Evolutionary conservation across 352 stramenopile species (phyloP).

Genomic region (Phytophthora kernoviae): DNA sequence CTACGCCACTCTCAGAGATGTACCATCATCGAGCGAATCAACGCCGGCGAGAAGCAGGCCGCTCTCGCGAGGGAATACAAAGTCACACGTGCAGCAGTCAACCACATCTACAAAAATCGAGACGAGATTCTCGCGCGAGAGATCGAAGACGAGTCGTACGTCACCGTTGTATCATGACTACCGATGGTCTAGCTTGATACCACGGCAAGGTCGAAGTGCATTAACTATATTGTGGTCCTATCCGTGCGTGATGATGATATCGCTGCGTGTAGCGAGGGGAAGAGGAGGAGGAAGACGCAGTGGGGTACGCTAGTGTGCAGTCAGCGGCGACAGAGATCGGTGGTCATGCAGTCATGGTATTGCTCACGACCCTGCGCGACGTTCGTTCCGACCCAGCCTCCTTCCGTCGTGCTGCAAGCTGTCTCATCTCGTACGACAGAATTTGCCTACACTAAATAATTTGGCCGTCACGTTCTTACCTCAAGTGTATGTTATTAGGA

Average conservation of each 20-base stretch:
- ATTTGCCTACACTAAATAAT: no score
- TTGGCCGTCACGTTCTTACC: no score
- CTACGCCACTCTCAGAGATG: slow-evolving; percentile 29
- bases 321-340: neutral
- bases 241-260: neutral
- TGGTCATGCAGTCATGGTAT: neutral
- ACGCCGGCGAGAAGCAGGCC: slow-evolving; percentile 41
- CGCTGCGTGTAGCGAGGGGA: neutral
- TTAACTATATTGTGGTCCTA: no score
- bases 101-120: slow-evolving; percentile 52
- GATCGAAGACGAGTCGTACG: neutral
- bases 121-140: slow-evolving; percentile 34
- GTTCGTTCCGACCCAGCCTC: neutral
- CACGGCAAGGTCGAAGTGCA: neutral
- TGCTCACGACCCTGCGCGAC: slow-evolving; percentile 5
- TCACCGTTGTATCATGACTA: slow-evolving; percentile 12
- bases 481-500: neutral
- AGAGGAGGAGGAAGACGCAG: neutral
- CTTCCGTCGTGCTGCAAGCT: neutral
- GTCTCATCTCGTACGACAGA: slow-evolving; percentile 2
- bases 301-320: neutral
- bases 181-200: neutral
- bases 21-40: slow-evolving; percentile 42
- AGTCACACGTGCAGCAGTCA: slow-evolving; percentile 36
- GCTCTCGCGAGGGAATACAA: slow-evolving; percentile 23